Percentiles rank a stretch among this genome's conserved stretches.
Conservation (phyloP, 176 grass and related monocot genomes). For the Oryza rufipogon region DNA sequence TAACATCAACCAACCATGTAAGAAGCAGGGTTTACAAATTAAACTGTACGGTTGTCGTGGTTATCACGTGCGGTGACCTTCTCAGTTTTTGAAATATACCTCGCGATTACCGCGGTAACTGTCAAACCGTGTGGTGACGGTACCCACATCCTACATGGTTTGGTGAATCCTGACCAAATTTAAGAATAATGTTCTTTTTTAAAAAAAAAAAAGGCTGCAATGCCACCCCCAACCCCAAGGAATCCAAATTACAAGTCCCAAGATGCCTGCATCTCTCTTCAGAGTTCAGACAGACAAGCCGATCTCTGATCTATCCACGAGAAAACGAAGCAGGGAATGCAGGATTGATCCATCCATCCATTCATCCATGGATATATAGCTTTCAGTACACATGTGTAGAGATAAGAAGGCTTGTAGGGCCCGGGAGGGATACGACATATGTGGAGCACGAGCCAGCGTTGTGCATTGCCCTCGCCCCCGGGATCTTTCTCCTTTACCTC, state of each 20-base stretch:
- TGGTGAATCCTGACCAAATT: no score
- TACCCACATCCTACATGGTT: no score
- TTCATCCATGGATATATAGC: slow-evolving; percentile 7
- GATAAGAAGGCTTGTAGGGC: slow-evolving; percentile 33
- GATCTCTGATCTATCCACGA: slow-evolving; percentile 1
- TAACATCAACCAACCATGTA: not conserved
- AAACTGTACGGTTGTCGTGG: no score
- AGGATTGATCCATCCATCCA: not conserved
- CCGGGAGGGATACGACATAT: not conserved
- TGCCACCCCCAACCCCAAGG: no score
- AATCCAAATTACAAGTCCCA: not conserved
- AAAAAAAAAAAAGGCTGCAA: no score
- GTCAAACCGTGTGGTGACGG: no score
- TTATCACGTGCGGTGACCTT: no score
- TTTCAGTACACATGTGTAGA: slow-evolving; percentile 9
- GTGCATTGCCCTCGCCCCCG: not conserved
- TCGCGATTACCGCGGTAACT: no score
- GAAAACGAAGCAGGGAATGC: not conserved
- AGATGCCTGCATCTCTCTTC: not conserved
- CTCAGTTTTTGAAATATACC: no score
- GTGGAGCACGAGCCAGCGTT: slow-evolving; percentile 29
- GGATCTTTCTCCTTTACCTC: slow-evolving; percentile 33
- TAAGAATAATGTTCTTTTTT: not conserved
- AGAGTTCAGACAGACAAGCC: not conserved
- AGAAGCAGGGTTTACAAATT: no score